Evolutionary conservation across 2,329 filamentous ascomycete genomes (phyloP).

Genomic region (Xylariaceae sp.): DNA sequence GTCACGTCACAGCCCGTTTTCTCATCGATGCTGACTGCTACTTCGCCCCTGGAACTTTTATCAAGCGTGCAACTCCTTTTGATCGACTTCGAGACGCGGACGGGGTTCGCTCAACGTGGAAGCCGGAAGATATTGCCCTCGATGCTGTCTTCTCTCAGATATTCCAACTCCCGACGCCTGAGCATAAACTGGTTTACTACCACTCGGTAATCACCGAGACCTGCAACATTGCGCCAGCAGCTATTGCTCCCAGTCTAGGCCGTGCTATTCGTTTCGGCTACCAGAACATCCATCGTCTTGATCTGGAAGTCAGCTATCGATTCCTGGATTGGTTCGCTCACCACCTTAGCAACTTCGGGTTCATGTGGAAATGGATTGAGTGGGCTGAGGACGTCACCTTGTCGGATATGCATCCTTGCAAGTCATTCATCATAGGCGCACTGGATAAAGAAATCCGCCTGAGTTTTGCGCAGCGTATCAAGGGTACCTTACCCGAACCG

Average conservation of each 20-base stretch:
- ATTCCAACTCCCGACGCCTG: conserved; percentile 76
- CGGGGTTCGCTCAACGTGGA: conserved; percentile 72
- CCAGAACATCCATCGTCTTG: conserved; percentile 72
- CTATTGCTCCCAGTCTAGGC: conserved; percentile 91
- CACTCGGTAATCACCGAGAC: conserved; percentile 91
- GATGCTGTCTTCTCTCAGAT: conserved; percentile 96
- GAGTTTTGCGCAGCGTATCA: conserved; percentile 93
- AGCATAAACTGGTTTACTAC: conserved; percentile 95
- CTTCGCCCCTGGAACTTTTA: conserved; percentile 83
- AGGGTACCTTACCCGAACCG: conserved; percentile 80
- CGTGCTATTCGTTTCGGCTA: conserved; percentile 91
- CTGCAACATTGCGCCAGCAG: conserved; percentile 91
- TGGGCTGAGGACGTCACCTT: conserved; percentile 85
- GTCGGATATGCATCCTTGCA: conserved; percentile 73
- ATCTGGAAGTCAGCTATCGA: conserved; percentile 77
- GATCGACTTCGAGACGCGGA: conserved; percentile 74
- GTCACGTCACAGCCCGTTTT: conserved; percentile 78
- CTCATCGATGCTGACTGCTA: conserved; percentile 94
- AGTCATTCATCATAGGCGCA: conserved; percentile 86
- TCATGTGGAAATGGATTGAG: conserved; percentile 99
- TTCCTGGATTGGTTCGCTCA: conserved; percentile 98
- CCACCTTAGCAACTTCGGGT: conserved; percentile 97
- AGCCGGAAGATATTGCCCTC: conserved; percentile 95
- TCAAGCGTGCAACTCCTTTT: conserved; percentile 88
- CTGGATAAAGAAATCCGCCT: conserved; percentile 95